These are phyloP conservation scores for Moesziomyces globuligerus DNA, from an alignment of 1,284 basidiomycete species.

Conservation along the genomic window DNA sequence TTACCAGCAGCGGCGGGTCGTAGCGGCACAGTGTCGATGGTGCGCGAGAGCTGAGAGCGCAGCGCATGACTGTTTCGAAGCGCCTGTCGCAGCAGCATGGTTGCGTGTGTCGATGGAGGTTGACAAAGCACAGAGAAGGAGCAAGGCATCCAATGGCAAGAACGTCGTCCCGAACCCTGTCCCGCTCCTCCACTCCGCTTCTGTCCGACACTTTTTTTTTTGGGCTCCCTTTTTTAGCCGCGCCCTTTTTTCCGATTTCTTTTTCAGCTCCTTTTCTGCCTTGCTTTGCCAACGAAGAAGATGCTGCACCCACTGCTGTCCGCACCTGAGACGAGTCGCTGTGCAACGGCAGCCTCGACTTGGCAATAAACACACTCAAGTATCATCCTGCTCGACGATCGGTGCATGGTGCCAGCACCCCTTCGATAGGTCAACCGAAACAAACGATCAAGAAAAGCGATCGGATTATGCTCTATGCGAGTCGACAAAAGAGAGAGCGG, in stretches of 20 bases:
- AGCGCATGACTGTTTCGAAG: conserved; percentile 32
- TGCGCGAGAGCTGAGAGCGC: conserved; percentile 31
- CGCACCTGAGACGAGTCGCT: too few species aligned
- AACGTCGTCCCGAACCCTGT: conserved; percentile 3
- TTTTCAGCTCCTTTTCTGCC: conserved; percentile 7
- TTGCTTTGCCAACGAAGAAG: too few species aligned
- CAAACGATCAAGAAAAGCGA: not conserved
- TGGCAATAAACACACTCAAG: too few species aligned
- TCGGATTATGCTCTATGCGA: conserved; percentile 7
- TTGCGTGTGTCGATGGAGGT: not conserved
- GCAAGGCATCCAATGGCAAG: not conserved
- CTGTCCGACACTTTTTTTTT: conserved; percentile 16
- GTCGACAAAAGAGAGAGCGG: conserved; percentile 7
- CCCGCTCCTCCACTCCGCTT: conserved; percentile 33
- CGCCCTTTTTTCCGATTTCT: conserved; percentile 1
- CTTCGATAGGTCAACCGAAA: too few species aligned
- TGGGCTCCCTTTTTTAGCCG: not conserved
- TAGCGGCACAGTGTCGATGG: conserved; percentile 17
- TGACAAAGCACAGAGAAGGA: not conserved
- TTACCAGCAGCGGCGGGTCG: conserved; percentile 17
- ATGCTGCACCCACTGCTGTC: too few species aligned
- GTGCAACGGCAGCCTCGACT: too few species aligned
- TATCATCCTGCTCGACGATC: too few species aligned
- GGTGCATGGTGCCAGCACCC: too few species aligned
- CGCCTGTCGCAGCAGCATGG: conserved; percentile 40